These are phyloP conservation scores for Trichoderma erinaceum DNA, from an alignment of 495 filamentous ascomycete species.

Conservation along the genomic window DNA sequence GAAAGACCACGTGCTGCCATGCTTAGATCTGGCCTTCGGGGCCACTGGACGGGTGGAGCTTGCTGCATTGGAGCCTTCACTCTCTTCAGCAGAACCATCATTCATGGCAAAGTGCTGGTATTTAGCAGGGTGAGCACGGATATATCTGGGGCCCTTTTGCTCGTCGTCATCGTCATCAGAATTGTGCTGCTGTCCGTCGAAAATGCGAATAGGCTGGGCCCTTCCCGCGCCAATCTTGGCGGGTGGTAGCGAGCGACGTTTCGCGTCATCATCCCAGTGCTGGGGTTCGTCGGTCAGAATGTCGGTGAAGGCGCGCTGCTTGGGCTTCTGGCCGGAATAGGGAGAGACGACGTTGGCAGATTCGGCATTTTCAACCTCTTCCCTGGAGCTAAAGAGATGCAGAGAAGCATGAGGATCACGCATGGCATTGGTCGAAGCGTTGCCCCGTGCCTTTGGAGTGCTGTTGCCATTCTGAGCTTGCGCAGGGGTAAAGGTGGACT, in stretches of 20 bases:
- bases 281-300: slow-evolving; percentile 41
- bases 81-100: slow-evolving; percentile 46
- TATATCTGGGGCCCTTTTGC: slow-evolving; percentile 37
- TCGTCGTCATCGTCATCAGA: slow-evolving; percentile 33
- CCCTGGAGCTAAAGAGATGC: slow-evolving; percentile 60
- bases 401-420: slow-evolving; percentile 72
- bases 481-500: slow-evolving; percentile 23
- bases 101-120: slow-evolving; percentile 85
- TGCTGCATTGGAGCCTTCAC: slow-evolving; percentile 26
- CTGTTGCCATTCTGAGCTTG: slow-evolving; percentile 22
- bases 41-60: slow-evolving; percentile 13
- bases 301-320: slow-evolving; percentile 47
- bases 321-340: slow-evolving; percentile 39
- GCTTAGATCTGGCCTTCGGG: slow-evolving; percentile 51
- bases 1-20: slow-evolving; percentile 72
- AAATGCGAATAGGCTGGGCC: slow-evolving; percentile 63
- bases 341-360: slow-evolving; percentile 46
- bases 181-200: slow-evolving; percentile 51
- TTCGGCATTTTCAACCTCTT: slow-evolving; percentile 43
- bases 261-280: slow-evolving; percentile 38
- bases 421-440: slow-evolving; percentile 44
- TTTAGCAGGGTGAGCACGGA: slow-evolving; percentile 59
- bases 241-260: slow-evolving; percentile 38
- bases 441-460: slow-evolving; percentile 25
- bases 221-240: slow-evolving; percentile 61